Base-by-base conservation (phyloP, 805 yeast species). In the Suhomyces sp. region DNA sequence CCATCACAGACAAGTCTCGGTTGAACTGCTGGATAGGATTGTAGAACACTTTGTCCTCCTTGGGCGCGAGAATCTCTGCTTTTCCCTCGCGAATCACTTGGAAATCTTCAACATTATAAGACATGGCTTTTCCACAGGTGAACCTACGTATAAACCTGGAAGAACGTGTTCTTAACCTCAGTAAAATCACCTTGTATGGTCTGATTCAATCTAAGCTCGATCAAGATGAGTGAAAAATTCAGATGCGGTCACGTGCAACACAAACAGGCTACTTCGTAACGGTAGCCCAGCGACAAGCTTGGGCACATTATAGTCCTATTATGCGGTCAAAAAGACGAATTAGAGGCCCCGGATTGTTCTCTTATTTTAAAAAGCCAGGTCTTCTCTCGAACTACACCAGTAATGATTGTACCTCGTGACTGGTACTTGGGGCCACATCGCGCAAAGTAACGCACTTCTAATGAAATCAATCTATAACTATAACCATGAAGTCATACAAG, bases 21-120 rank as follows among this genome's bases (percentile, higher is more conserved):
- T 94, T 94, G 71, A 91, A 94, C 70, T 93, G 98, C 71, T 94
- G 99, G 51, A 94, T 87, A 8, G 96, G 97, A 66, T 94, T 94
- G 71, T 94, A 94, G 65, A 94, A 94, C 9, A 94, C 99, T 53
- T 79, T 77, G 58, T 88, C 91, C 46, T 84, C 84, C 60, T 88
- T 86, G 3, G 96, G 93, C 55, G 87, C 87, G 29, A 92, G 74
- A 43, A 94, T 84, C 21, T 85, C 80, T 12, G 98, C 97, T 51
- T 79, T 74, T 1, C 99, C 99, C 67, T 94, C 99, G 44, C 65
- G 73, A 24, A 78, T 70, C 21, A 70, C 61, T 40, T 65, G 63
- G 56, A 58, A 73, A 44, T 70, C 72, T 19, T 66, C 65, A 40
- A 58, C 50, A 41, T 66, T 64, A 22, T 64, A 52, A 10, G 43